Base-by-base conservation (phyloP, 2,329 filamentous ascomycete species). In the Trichoderma gracile region DNA sequence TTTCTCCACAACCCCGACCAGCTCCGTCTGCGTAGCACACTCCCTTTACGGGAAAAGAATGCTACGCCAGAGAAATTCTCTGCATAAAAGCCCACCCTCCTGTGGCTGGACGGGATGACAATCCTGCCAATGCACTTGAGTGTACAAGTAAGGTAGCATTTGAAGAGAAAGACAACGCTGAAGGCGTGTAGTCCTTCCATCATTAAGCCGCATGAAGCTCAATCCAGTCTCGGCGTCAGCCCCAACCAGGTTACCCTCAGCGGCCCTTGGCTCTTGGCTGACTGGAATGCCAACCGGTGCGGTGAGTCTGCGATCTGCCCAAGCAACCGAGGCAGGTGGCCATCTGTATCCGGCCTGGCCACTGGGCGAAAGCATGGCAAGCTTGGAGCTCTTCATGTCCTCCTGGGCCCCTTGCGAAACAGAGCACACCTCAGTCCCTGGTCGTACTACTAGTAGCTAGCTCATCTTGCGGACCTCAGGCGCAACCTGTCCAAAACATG, bases 391-490 rank as follows among this genome's bases (percentile, higher is more conserved):
- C n/a, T 45, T 43, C 40, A 30, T 12, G 40, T 52, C 25, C 40
- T 23, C 14, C 23, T 61, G 38, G n/a, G 12, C 38, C 47, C 58
- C 38, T 53, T 61, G 58, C 33, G 50, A 27, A 38, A 38, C 43
- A 49, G 42, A 58, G 54, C 54, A 55, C 33, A 9, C 33, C 30
- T 1, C 30, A 55, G 53, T 57, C 25, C 23, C 42, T 27, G 53
- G 38, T 38, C 1, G 33, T n/a, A 38, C 21, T 59, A 40, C 43
- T 59, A 53, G 47, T 40, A 23, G 12, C 38, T 45, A 33, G 58
- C 42, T 61, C 47, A 23, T 43, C 15, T 38, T 61, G 33, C 47
- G 38, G 25, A 25, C 23, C 25, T 50, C 14, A 45, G 50, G 47
- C 33, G 21, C 38, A 45, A 19, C 56, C 42, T n/a, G 38, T 19